These are phyloP conservation scores for Pseudogymnoascus sp. DNA, from an alignment of 2,329 filamentous ascomycete genomes.

Conservation along the genomic window DNA sequence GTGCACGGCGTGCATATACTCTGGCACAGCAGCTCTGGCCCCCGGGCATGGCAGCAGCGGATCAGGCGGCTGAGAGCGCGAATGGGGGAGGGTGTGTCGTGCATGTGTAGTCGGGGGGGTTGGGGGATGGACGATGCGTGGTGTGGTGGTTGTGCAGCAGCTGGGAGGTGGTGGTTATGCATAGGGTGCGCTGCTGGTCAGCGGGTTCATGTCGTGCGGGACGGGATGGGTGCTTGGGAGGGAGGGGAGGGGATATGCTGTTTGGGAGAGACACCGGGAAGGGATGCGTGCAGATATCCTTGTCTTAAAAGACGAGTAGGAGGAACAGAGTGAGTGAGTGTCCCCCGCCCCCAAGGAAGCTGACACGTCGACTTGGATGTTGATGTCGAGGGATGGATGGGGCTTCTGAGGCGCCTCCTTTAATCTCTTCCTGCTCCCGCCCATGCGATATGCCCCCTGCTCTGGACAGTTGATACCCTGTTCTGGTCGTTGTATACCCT, in stretches of 20 bases:
- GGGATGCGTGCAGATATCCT: not conserved
- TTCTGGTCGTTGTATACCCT: not conserved
- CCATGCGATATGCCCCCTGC: not conserved
- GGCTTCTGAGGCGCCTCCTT: not conserved
- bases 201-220: not conserved
- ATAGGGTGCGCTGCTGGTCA: not conserved
- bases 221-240: not conserved
- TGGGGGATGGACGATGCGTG: not conserved
- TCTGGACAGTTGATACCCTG: not conserved
- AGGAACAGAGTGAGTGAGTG: not conserved
- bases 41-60: not conserved
- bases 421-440: not conserved
- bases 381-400: not conserved
- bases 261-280: not conserved
- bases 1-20: not conserved
- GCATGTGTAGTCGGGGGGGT: not conserved
- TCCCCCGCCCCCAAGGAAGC: not conserved
- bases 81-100: not conserved
- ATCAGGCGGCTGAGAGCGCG: not conserved
- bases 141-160: not conserved
- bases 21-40: not conserved
- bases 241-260: not conserved
- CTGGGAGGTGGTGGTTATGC: too few species aligned
- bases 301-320: too few species aligned
- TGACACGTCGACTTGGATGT: not conserved